Evolutionary conservation across 179 eudicot species (phyloP), one percentile per base, ranked within the genome.

Genomic region (Vitellaria paradoxa): DNA sequence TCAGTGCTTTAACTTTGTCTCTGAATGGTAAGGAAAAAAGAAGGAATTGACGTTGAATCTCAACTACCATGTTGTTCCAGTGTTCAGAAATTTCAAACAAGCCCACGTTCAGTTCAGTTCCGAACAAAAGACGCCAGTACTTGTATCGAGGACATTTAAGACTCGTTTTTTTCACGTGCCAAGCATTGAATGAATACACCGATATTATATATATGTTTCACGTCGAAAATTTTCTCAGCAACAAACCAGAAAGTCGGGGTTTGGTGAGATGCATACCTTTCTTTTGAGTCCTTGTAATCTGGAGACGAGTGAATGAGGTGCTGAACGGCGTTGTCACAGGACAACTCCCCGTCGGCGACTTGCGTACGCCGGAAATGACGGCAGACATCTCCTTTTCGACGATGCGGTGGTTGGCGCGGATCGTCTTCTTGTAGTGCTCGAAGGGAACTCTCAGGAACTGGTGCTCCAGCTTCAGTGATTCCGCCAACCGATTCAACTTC

Each of bases 351-450:
- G 40, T 85, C 84, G 18, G 86, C 77, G 69, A 88, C 84, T 9
- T 90, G 88, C 12, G 83, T 26, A 96, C 89, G 46, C 86, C 85
- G 65, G 91, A 85, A 49, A 94, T 83, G 62, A 91, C 89, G 68
- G 94, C 86, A 50, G 91, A 83, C 26, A 93, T 82, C 62, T 93
- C 99, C 80, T 96, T 96, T 83, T 96, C 98, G 73, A 91, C 81
- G 73, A 85, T 50, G 14, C 99, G 98, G 75, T 96, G 94, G 74
- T 92, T 91, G 23, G 87, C 80, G 52, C 98, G 92, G 81, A 96
- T 92, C 81, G 92, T 89, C 86, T 91, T 96, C 88, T 91, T 96
- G 89, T 89, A 93, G 84, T 93, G 91, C 79, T 96, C 99, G 84
- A 96, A 92, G 8, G 99, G 99, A 50, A 93, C 97, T 20, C 99